A percentile compares a stretch with the other conserved stretches of the same genome.
Conservation (phyloP, 306 rosid genomes). For the Delonix regia region DNA sequence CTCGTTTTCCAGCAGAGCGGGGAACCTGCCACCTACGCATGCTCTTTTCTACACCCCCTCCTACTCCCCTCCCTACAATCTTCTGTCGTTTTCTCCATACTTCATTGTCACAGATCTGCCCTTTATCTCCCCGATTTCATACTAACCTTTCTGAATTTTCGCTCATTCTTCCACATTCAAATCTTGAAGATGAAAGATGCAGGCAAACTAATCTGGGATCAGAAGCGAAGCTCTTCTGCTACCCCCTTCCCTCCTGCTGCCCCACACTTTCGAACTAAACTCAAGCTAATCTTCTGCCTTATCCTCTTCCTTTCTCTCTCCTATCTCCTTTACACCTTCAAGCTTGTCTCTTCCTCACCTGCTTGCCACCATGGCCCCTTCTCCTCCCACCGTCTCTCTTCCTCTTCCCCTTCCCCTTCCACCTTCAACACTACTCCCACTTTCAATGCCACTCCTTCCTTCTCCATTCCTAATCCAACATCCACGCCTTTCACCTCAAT, state of each 20-base stretch:
- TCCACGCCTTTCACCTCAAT: too few relatives aligned
- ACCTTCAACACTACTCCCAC: not conserved
- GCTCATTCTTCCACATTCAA: too few relatives aligned
- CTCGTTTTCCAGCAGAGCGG: too few relatives aligned
- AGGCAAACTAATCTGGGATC: slow-evolving; percentile 73
- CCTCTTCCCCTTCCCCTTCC: slow-evolving; percentile 21
- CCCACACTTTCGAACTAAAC: slow-evolving; percentile 44
- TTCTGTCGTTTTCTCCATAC: not conserved
- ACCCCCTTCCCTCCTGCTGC: slow-evolving; percentile 38
- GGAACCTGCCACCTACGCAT: slow-evolving; percentile 13
- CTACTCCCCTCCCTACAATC: not conserved
- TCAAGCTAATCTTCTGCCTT: slow-evolving; percentile 64
- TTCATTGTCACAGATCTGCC: not conserved
- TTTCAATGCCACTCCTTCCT: not conserved
- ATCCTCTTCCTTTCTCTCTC: slow-evolving; percentile 77
- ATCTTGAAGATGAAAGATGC: slow-evolving; percentile 50
- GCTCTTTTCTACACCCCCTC: not conserved
- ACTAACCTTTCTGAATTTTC: too few relatives aligned
- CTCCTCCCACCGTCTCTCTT: slow-evolving; percentile 20
- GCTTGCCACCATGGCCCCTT: slow-evolving; percentile 55
- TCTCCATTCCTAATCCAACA: too few relatives aligned
- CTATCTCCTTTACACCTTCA: slow-evolving; percentile 78
- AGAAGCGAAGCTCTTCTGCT: slow-evolving; percentile 52
- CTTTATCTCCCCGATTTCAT: not conserved
- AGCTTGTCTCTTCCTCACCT: slow-evolving; percentile 70